Conservation (phyloP, 23 red algal genomes). For the Rhodosorus marinus region DNA sequence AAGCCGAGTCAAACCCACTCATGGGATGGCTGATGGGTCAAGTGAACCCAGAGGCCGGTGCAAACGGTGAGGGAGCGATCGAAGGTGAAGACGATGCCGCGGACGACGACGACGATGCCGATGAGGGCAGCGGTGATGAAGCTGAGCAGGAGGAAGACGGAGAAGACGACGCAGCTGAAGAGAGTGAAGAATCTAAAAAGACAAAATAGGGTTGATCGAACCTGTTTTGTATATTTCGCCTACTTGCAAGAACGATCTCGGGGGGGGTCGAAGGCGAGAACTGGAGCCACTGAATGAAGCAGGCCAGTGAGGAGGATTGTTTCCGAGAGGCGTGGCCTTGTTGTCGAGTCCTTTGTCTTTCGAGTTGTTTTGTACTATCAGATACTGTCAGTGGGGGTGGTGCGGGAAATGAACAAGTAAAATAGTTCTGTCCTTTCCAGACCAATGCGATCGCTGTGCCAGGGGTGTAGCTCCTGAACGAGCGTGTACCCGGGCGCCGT, state of each 20-base stretch:
- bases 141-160: background rate
- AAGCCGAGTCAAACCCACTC: conserved; percentile 13
- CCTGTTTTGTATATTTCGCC: no score
- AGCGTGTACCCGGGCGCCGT: no score
- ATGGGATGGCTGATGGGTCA: background rate
- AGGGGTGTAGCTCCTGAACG: no score
- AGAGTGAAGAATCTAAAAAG: background rate
- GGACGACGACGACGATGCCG: background rate
- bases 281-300: background rate
- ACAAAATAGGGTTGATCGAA: no score
- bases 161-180: background rate
- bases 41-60: background rate
- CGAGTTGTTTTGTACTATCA: background rate
- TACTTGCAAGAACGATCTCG: no score
- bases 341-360: background rate
- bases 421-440: no score
- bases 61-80: background rate
- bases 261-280: background rate
- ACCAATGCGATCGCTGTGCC: no score
- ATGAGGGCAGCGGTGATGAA: no score
- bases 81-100: background rate
- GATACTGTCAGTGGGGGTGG: no score
- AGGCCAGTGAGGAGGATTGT: background rate
- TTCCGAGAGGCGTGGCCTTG: background rate
- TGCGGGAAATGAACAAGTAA: no score